Base-by-base conservation (phyloP, 306 rosid genomes). In the Betula pendula region DNA sequence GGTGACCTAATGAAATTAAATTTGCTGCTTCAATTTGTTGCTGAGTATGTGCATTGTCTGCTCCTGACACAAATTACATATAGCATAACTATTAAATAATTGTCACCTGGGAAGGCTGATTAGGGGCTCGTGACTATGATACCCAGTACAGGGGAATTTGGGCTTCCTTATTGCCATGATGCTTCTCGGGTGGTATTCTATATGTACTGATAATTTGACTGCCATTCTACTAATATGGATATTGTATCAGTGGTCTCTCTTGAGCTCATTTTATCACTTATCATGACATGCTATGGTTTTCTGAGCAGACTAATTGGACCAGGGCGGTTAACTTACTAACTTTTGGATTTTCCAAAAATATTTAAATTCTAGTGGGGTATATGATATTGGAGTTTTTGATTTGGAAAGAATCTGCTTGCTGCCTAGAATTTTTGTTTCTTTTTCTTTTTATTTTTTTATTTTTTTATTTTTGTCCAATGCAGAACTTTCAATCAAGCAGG, bases 91-190 rank as follows among this genome's bases (percentile, higher is more conserved):
- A 35, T 38, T 40, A 59, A 87, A 83, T 84, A 86, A 88, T 75
- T 55, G 63, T 17, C 91, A 85, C 85, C 87, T 81, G 79, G 76
- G 87, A 89, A 83, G 85, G 88, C 93, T 88, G 93, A 88, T 83
- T 73, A 77, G 85, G 93, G 78, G 83, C 81, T 84, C 69, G 33
- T 83, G 38, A 71, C 82, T 71, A 65, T 70, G 87, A 80, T 78
- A 75, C 75, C 85, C 68, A 16, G 20, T 81, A 84, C 81, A 20
- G 75, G 74, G 80, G 75, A 83, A 81, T 85, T 72, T 52, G 88
- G 72, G 87, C 84, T 83, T 87, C 87, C 90, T 82, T 76, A 74
- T 72, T 87, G 85, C 81, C 83, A 62, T 85, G 93, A 92, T 88
- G 92, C 89, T 82, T 85, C 87, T 79, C 76, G 74, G 92, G 85